phyloP scores from a whole-genome alignment of 1,139 yeast species.

The Suhomyces taliae region DNA sequence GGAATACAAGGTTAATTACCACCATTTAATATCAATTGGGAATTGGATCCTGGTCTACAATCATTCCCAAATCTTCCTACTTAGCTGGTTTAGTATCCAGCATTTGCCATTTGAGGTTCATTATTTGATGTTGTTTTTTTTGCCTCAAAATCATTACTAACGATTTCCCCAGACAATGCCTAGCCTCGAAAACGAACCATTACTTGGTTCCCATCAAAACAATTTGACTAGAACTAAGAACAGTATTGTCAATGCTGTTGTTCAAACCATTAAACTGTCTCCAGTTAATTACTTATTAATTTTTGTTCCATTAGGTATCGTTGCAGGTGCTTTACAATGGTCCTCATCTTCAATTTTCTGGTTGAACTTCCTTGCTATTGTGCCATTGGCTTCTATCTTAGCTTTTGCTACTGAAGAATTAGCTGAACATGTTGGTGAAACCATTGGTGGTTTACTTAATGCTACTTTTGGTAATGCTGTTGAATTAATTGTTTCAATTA shows the following conservation, averaged over 20 bases:
- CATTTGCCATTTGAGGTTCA: too few species aligned
- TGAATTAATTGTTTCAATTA: conserved; percentile 88
- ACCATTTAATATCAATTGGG: too few species aligned
- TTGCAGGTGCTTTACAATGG: conserved; percentile 62
- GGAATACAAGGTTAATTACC: too few species aligned
- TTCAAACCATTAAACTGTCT: conserved; percentile 55
- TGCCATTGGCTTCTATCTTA: conserved; percentile 86
- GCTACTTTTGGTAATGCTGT: conserved; percentile 94
- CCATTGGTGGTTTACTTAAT: conserved; percentile 87
- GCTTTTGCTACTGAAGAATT: conserved; percentile 94
- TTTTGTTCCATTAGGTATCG: conserved; percentile 85
- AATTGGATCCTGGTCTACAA: too few species aligned
- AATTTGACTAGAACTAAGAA: conserved; percentile 3
- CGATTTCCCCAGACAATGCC: conserved; percentile 10
- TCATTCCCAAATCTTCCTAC: too few species aligned
- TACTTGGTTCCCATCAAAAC: conserved; percentile 9
- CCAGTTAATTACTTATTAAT: conserved; percentile 76
- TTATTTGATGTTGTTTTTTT: too few species aligned
- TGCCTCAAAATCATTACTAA: background rate
- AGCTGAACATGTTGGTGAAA: conserved; percentile 81
- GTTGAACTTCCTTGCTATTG: conserved; percentile 84
- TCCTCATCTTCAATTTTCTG: conserved; percentile 62
- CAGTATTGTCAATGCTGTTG: conserved; percentile 9
- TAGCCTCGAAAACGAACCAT: conserved; percentile 12
- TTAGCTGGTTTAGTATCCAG: too few species aligned